phyloP scores from a whole-genome alignment of 2,329 filamentous ascomycete genomes.

The Cadophora malorum region DNA sequence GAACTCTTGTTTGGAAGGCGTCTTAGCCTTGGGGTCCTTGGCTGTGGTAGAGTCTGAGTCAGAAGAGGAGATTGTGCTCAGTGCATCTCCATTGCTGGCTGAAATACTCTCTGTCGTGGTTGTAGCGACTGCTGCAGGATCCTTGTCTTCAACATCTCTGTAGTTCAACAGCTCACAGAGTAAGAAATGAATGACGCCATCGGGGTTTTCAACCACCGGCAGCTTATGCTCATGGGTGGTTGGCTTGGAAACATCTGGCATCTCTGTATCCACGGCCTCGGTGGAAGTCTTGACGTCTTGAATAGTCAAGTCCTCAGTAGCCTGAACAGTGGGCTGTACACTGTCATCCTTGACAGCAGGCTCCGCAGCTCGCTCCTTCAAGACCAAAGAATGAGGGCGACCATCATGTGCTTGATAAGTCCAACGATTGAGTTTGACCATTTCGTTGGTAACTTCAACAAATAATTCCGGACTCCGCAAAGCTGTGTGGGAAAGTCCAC shows the following conservation, averaged over 20 bases:
- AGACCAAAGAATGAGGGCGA: slow-evolving; percentile 48
- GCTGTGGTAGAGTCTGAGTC: slow-evolving; percentile 45
- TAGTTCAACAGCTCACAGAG: slow-evolving; percentile 92
- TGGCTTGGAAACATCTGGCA: slow-evolving; percentile 69
- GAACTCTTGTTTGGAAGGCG: slow-evolving; percentile 75
- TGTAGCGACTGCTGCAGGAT: slow-evolving; percentile 51
- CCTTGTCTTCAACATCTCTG: slow-evolving; percentile 89
- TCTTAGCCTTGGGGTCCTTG: slow-evolving; percentile 54
- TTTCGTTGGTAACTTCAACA: slow-evolving; percentile 84
- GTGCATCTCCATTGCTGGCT: slow-evolving; percentile 38
- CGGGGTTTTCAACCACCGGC: slow-evolving; percentile 87
- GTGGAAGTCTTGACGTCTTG: slow-evolving; percentile 66
- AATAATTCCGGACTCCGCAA: slow-evolving; percentile 86
- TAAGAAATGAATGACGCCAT: slow-evolving; percentile 94
- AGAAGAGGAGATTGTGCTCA: slow-evolving; percentile 36
- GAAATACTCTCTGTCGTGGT: slow-evolving; percentile 30
- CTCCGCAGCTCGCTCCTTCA: slow-evolving; percentile 39
- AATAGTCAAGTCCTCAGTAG: slow-evolving; percentile 46
- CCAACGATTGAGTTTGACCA: slow-evolving; percentile 76
- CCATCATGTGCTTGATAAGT: slow-evolving; percentile 45
- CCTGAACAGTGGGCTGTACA: slow-evolving; percentile 44
- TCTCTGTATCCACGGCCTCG: slow-evolving; percentile 63
- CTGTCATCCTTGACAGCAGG: slow-evolving; percentile 39
- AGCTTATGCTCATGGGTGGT: slow-evolving; percentile 71
- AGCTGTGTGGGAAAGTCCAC: slow-evolving; percentile 78